These are phyloP conservation scores for Colletotrichum sp. DNA, from an alignment of 2,329 filamentous ascomycete genomes.

Conservation along the genomic window DNA sequence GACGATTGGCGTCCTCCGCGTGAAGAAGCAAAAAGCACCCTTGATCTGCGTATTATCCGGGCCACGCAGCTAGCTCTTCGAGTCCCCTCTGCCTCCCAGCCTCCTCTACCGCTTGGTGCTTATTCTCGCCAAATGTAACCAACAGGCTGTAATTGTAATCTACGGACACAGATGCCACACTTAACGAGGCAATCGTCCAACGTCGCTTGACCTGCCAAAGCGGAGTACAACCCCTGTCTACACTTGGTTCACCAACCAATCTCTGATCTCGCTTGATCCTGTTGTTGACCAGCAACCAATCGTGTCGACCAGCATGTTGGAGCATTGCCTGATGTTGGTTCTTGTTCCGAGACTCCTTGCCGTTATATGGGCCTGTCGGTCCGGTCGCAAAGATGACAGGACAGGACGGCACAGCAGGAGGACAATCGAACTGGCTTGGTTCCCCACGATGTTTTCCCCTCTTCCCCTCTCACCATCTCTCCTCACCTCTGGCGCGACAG, in stretches of 20 bases:
- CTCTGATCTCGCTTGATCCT: not conserved
- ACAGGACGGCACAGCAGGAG: too few relatives aligned
- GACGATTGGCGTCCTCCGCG: not conserved
- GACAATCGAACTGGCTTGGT: too few relatives aligned
- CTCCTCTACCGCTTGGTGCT: not conserved
- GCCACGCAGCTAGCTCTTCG: too few relatives aligned
- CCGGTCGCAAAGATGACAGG: too few relatives aligned
- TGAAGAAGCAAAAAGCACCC: not conserved
- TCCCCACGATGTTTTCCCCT: too few relatives aligned
- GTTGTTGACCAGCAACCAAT: not conserved
- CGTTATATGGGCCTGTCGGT: too few relatives aligned
- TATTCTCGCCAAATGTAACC: not conserved
- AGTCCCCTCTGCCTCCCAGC: not conserved
- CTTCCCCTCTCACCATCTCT: too few relatives aligned
- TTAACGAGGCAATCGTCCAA: not conserved
- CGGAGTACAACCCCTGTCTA: not conserved
- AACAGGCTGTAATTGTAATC: not conserved
- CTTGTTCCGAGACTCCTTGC: too few relatives aligned
- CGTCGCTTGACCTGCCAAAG: not conserved
- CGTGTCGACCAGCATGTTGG: not conserved
- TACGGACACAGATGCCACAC: not conserved
- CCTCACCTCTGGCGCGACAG: too few relatives aligned
- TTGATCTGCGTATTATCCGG: too few relatives aligned
- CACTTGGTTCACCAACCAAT: not conserved
- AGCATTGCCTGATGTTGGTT: not conserved